These are phyloP conservation scores for Saccharomyces eubayanus DNA, from an alignment of 805 yeast genomes.

Conservation along the genomic window DNA sequence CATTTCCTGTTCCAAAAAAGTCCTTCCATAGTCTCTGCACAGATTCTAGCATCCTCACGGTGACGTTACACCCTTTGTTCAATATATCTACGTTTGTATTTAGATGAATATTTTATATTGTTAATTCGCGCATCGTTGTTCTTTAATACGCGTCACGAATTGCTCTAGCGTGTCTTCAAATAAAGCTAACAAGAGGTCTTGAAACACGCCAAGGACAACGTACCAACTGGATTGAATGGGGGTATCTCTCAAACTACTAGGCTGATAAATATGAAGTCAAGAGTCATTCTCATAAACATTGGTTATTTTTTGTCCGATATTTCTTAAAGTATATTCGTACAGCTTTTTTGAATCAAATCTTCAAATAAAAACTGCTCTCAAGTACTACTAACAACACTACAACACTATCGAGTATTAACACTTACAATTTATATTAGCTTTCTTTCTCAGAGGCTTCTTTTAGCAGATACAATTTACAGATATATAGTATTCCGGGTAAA, in stretches of 20 bases:
- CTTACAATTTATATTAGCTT: background rate
- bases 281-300: background rate
- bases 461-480: background rate
- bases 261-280: background rate
- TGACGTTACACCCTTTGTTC: background rate
- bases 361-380: background rate
- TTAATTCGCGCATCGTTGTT: background rate
- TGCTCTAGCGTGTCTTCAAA: background rate
- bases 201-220: background rate
- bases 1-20: background rate
- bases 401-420: background rate
- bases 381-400: background rate
- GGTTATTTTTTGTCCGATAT: too few species aligned
- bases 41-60: background rate
- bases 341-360: background rate
- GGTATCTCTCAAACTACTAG: background rate
- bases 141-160: background rate
- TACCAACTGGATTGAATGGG: background rate
- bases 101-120: background rate
- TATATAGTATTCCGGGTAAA: background rate
- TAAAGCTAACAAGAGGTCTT: background rate
- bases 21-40: background rate
- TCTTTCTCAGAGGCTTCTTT: background rate
- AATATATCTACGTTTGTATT: background rate
- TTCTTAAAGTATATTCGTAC: background rate